phyloP scores from a whole-genome alignment of 495 filamentous ascomycete species.

The Xylaria sp. region DNA sequence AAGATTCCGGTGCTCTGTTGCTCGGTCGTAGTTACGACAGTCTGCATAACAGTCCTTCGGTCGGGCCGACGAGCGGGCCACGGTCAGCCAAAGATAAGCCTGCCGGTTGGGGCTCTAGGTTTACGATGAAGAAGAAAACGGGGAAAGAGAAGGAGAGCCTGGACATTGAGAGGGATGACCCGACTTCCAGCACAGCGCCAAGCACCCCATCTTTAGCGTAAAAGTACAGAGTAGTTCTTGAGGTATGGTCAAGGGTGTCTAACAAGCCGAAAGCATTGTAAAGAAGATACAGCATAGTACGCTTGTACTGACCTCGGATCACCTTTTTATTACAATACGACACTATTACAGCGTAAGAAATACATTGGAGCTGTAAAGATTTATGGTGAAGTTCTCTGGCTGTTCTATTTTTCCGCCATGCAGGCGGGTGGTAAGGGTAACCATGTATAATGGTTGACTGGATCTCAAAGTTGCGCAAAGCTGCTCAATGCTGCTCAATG shows the following conservation, averaged over 20 bases:
- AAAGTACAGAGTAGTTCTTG: conserved; percentile 30
- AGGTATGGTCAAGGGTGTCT: conserved; percentile 1
- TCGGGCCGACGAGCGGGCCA: conserved; percentile 44
- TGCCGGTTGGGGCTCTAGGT: conserved; percentile 53
- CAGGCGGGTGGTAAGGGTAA: neutral
- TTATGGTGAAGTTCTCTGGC: neutral
- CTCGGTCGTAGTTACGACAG: conserved; percentile 54
- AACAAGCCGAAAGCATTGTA: neutral
- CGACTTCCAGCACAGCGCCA: conserved; percentile 16
- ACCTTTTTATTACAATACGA: neutral
- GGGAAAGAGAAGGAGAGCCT: conserved; percentile 56
- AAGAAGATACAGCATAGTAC: neutral
- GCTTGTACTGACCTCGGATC: neutral
- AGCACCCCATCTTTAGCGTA: conserved; percentile 17
- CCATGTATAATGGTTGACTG: neutral
- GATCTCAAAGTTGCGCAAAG: neutral
- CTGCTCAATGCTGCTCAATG: no score
- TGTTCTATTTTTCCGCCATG: neutral
- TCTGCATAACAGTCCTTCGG: conserved; percentile 47
- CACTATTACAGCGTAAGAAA: neutral
- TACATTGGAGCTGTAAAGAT: neutral
- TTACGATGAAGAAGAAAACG: conserved; percentile 55
- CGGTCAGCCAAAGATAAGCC: conserved; percentile 46
- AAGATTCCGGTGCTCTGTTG: conserved; percentile 39
- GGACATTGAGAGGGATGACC: conserved; percentile 51